Conservation (phyloP, 306 rosid genomes). For the Quercus berberidifolia region DNA sequence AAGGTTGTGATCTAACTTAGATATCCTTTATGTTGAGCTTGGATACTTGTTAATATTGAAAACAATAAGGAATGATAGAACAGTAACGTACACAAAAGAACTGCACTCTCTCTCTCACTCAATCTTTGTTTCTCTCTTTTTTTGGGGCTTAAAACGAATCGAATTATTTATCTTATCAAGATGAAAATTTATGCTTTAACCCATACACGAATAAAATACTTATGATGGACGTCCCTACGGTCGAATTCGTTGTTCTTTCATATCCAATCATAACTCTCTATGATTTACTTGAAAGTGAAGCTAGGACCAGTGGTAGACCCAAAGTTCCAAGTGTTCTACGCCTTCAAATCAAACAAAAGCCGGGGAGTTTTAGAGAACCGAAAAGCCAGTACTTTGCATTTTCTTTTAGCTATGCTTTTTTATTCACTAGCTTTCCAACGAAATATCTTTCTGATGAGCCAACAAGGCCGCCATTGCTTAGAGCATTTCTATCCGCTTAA, state of each 20-base stretch:
- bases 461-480: neutral
- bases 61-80: neutral
- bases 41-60: no score
- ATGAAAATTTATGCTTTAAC: constrained; percentile 3
- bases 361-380: neutral
- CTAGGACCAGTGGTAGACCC: constrained; percentile 22
- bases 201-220: neutral
- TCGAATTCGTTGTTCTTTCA: constrained; percentile 13
- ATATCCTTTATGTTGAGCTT: no score
- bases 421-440: neutral
- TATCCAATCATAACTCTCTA: constrained; percentile 16
- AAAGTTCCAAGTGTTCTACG: neutral
- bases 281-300: constrained; percentile 30
- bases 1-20: no score
- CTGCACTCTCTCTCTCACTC: neutral
- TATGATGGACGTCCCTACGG: neutral
- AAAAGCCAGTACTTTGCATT: neutral
- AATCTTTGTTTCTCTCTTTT: neutral
- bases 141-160: neutral
- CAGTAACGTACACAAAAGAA: neutral
- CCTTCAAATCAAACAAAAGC: neutral
- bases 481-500: no score
- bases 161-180: neutral
- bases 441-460: neutral
- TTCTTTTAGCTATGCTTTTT: neutral